Conservation (phyloP, 2,329 filamentous ascomycete genomes). For the Exophiala sp. region DNA sequence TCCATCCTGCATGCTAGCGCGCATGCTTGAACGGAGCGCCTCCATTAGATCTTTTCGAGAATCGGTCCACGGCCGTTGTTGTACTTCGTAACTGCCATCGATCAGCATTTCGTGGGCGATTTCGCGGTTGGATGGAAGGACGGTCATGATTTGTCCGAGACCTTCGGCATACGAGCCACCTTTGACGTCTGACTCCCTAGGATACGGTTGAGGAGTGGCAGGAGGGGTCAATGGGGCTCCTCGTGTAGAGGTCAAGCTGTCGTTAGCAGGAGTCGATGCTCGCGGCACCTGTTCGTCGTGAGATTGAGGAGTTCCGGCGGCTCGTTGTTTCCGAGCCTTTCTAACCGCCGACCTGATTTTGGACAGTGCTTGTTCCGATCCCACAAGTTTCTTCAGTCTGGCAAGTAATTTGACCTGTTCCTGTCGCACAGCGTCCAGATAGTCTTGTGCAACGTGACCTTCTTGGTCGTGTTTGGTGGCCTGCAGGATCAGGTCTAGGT, state of each 20-base stretch:
- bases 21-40: constrained; percentile 44
- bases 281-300: constrained; percentile 25
- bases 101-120: constrained; percentile 60
- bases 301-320: constrained; percentile 17
- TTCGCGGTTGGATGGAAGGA: constrained; percentile 56
- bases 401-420: constrained; percentile 60
- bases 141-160: constrained; percentile 51
- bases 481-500: constrained; percentile 62
- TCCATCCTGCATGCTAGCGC: constrained; percentile 54
- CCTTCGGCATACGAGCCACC: constrained; percentile 35
- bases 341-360: constrained; percentile 56
- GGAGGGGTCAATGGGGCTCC: constrained; percentile 23
- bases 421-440: constrained; percentile 58
- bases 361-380: constrained; percentile 54
- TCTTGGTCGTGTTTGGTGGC: constrained; percentile 58
- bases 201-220: constrained; percentile 33
- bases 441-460: constrained; percentile 58
- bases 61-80: constrained; percentile 44
- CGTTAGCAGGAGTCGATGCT: constrained; percentile 19
- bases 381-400: constrained; percentile 56
- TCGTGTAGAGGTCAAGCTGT: constrained; percentile 30
- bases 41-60: constrained; percentile 54
- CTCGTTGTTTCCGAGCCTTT: constrained; percentile 41
- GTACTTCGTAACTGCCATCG: constrained; percentile 58
- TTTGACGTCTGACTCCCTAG: constrained; percentile 35